These are phyloP conservation scores for Epichloe hybrida DNA, from an alignment of 2,329 filamentous ascomycete genomes.

Conservation along the genomic window DNA sequence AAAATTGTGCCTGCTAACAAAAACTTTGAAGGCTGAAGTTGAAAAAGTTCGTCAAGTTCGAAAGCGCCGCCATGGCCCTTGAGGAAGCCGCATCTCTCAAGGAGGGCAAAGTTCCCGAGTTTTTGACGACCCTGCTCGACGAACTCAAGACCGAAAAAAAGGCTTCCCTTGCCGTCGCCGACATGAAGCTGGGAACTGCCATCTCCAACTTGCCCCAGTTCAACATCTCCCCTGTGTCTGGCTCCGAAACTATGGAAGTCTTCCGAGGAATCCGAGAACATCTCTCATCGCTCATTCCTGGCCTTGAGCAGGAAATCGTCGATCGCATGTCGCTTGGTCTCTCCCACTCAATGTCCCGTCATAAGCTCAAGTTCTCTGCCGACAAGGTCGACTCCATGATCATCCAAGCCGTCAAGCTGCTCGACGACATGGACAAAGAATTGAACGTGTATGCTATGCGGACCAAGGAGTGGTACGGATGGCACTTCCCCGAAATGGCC, in stretches of 20 bases:
- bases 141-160: slow-evolving; percentile 95
- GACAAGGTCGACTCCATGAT: slow-evolving; percentile 99
- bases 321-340: slow-evolving; percentile 93
- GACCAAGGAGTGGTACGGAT: slow-evolving; percentile 99
- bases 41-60: slow-evolving; percentile 96
- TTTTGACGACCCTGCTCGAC: slow-evolving; percentile 70
- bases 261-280: slow-evolving; percentile 92
- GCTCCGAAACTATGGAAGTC: slow-evolving; percentile 51
- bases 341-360: slow-evolving; percentile 87
- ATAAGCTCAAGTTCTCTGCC: slow-evolving; percentile 97
- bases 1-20: not conserved
- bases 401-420: slow-evolving; percentile 83
- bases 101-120: slow-evolving; percentile 88
- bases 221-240: slow-evolving; percentile 69
- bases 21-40: slow-evolving; percentile 60
- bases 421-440: slow-evolving; percentile 97
- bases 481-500: slow-evolving; percentile 98
- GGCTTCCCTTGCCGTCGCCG: slow-evolving; percentile 82
- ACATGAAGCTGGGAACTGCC: slow-evolving; percentile 80
- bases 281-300: slow-evolving; percentile 79
- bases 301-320: slow-evolving; percentile 71
- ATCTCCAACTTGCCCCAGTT: slow-evolving; percentile 87
- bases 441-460: slow-evolving; percentile 98
- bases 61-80: slow-evolving; percentile 78
- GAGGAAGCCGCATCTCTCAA: slow-evolving; percentile 81